Base-by-base conservation (phyloP, 495 filamentous ascomycete species). In the Aspergillus avenaceus region DNA sequence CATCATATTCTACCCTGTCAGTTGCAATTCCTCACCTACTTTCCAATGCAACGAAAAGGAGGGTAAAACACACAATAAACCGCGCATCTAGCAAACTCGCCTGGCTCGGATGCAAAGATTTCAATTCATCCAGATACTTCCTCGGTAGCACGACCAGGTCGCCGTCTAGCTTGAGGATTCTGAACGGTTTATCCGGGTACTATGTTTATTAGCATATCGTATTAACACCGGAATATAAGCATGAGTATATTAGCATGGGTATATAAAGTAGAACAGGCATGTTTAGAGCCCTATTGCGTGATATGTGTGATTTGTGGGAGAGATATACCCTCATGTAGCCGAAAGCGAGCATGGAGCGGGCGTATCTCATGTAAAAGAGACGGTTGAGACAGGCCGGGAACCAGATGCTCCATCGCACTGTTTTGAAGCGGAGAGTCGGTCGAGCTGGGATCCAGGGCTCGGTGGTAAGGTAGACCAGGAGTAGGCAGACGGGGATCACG, bases 91-190 rank as follows among this genome's bases (percentile, higher is more conserved):
- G 8, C 18, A 60, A 54, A 41, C 62, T 67, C 19, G 67, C n/a
- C 14, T 50, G 47, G 1, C 49, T 53, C 4, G 58, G 32, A 13
- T 53, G 49, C 2, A 63, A 14, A 19, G 51, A 32, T 26, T 54
- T 56, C 2, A 71, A 45, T 34, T 69, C 64, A 27, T 61, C 37
- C 1, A 63, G 45, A 38, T 69, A 71, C 19, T 55, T 64, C 2
- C 45, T 45, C 2, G 68, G 66, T 32, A 71, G 49, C 4, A 69
- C 61, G 8, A 67, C 50, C 27, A 69, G 22, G 41, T 69, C 68
- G n/a, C 60, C 62, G 46, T 71, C 66, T 7, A 56, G 47, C 5
- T 63, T 67, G n/a, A 66, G 55, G 21, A 71, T 48, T 4, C 64
- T 59, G 34, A 64, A 71, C 3, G 65, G 58, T 7, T 24, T 47